Evolutionary conservation across 148 eudicot genomes (phyloP).

Genomic region (Salicornia ramosissima): DNA sequence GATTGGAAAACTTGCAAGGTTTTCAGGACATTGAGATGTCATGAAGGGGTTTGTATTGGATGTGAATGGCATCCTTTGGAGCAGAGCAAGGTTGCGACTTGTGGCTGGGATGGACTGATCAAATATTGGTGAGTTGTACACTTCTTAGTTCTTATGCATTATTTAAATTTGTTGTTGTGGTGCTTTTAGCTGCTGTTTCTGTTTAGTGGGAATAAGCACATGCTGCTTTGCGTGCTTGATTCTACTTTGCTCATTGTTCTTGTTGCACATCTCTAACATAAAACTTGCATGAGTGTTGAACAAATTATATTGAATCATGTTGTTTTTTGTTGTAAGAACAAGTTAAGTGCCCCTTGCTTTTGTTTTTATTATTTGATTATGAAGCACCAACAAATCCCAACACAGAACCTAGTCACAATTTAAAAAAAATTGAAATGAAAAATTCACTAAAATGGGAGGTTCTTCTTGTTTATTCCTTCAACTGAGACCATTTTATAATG

Average conservation of each 20-base stretch:
- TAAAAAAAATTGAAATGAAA: not conserved
- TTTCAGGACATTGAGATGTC: slow-evolving; percentile 78
- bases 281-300: not conserved
- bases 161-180: not conserved
- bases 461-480: not conserved
- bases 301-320: not conserved
- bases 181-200: slow-evolving; percentile 1
- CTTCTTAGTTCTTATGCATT: not conserved
- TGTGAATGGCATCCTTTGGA: slow-evolving; percentile 96
- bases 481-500: not conserved
- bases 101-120: slow-evolving; percentile 98
- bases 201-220: too few species aligned
- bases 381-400: not conserved
- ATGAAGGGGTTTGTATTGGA: slow-evolving; percentile 90
- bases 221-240: slow-evolving; percentile 6
- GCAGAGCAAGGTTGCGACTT: slow-evolving; percentile 92
- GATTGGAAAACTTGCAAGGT: slow-evolving; percentile 97
- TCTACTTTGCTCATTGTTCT: not conserved
- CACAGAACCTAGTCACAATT: not conserved
- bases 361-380: not conserved
- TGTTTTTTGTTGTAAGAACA: not conserved
- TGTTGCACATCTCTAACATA: not conserved
- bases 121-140: slow-evolving; percentile 71
- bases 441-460: not conserved
- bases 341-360: not conserved